Base-by-base conservation (phyloP, 2,329 filamentous ascomycete species). In the Emydomyces testavorans region DNA sequence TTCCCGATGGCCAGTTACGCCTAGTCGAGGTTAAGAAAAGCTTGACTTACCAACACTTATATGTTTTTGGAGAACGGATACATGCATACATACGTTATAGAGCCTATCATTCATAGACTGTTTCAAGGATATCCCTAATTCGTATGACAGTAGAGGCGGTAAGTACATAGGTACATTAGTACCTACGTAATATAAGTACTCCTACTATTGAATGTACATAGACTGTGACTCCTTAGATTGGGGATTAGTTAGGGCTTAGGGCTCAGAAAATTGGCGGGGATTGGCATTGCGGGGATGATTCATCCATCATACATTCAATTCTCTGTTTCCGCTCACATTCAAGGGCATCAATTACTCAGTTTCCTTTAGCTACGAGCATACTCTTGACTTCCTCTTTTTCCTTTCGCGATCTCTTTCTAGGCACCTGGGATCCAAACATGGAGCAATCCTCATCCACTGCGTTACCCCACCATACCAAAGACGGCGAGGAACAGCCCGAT, bases 1-100 rank as follows among this genome's bases (percentile, higher is more conserved):
- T 55, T 68, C 74, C 46, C 63, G 64, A 51, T 70, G 68, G 65
- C 31, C 32, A 28, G 16, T 16, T n/a, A 21, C 31, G 15, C 26
- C 23, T 7, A 7, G 11, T 6, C 18, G 13, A 23, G 6, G 11
- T 23, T 20, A n/a, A 21, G 26, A 15, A 20, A 32, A n/a, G 6
- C 2, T 18, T 26, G 2, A n/a, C n/a, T n/a, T n/a, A n/a, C n/a
- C n/a, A n/a, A 31, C 3, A n/a, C n/a, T 8, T 31, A 8, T 31
- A 11, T 29, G 10, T 31, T 3, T 31, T n/a, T 31, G 29, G 11
- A 4, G 26, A 29, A n/a, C 29, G 7, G 10, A 11, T 8, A 31
- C 3, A 11, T 31, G 26, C 29, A n/a, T 11, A 3, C 29, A n/a
- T 31, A 11, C n/a, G 29, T 31, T 31, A n/a, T n/a, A 2, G 29